Percentiles rank a stretch among this genome's conserved stretches.
Evolutionary conservation across 768 basidiomycete genomes (phyloP).

Genomic region (Boletus barrowsii): DNA sequence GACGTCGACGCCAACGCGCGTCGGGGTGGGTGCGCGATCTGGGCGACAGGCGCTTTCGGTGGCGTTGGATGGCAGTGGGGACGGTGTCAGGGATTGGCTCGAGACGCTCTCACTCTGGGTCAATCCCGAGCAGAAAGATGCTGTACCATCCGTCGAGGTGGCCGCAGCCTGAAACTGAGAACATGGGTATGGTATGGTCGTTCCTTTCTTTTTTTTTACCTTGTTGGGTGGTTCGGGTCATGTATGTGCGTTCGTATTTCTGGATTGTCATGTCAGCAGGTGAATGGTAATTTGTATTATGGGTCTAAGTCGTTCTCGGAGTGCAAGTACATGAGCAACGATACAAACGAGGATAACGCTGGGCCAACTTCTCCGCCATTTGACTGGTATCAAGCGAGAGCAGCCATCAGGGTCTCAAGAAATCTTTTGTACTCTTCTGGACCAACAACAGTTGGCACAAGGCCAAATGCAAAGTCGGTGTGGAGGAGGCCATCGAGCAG

Average conservation of each 20-base stretch:
- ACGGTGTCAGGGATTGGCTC: constrained; percentile 14
- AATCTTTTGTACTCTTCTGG: too few relatives aligned
- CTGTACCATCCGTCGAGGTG: neutral
- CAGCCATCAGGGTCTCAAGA: too few relatives aligned
- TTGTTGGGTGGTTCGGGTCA: neutral
- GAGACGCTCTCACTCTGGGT: constrained; percentile 17
- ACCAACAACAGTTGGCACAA: too few relatives aligned
- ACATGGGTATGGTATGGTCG: neutral
- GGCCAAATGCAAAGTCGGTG: too few relatives aligned
- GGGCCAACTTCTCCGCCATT: constrained; percentile 16
- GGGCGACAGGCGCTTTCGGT: constrained; percentile 6
- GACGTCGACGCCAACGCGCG: constrained; percentile 16
- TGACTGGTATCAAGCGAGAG: too few relatives aligned
- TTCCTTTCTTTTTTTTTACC: neutral
- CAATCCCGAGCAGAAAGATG: neutral
- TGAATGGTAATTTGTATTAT: neutral
- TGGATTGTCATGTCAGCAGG: neutral
- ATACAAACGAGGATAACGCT: neutral
- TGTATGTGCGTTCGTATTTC: neutral
- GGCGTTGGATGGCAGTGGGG: constrained; percentile 1
- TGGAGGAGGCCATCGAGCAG: too few relatives aligned
- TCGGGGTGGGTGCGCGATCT: constrained; percentile 3
- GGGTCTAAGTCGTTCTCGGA: neutral
- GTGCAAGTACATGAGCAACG: too few relatives aligned
- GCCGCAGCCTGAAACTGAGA: neutral